Conservation (phyloP, 495 filamentous ascomycete species). For the Tetracladium setigerum region DNA sequence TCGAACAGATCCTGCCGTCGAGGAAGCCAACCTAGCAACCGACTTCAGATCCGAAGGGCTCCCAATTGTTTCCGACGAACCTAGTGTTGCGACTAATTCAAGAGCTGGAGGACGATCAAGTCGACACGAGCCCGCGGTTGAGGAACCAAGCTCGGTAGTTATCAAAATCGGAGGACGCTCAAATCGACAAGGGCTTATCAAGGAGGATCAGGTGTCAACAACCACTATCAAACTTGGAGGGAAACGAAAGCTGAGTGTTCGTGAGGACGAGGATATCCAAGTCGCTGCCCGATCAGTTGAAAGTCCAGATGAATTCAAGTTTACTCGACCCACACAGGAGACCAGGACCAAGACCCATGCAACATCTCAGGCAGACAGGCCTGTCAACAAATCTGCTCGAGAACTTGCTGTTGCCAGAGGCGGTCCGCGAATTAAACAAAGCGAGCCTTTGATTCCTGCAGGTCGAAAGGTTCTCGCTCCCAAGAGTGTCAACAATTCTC, state of each 20-base stretch:
- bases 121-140: background rate
- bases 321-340: slow-evolving; percentile 19
- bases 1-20: no score
- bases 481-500: slow-evolving; percentile 48
- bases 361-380: slow-evolving; percentile 15
- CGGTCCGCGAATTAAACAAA: slow-evolving; percentile 6
- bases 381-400: slow-evolving; percentile 3
- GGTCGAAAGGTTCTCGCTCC: slow-evolving; percentile 49
- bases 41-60: no score
- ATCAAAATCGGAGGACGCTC: no score
- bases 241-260: slow-evolving; percentile 54
- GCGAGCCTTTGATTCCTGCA: background rate
- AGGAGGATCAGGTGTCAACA: background rate
- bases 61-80: no score
- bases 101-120: no score
- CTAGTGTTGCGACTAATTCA: no score
- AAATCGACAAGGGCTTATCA: background rate
- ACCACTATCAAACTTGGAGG: slow-evolving; percentile 38
- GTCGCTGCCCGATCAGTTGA: slow-evolving; percentile 12
- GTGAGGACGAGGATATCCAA: slow-evolving; percentile 41
- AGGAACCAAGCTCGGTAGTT: no score
- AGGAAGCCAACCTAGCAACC: no score
- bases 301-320: slow-evolving; percentile 40
- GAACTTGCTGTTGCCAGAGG: slow-evolving; percentile 19
- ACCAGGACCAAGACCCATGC: slow-evolving; percentile 4